A percentile compares a stretch with the other conserved stretches of the same genome.
These are phyloP conservation scores for Taphrina deformans DNA, from an alignment of 1,139 yeast species.

Conservation along the genomic window DNA sequence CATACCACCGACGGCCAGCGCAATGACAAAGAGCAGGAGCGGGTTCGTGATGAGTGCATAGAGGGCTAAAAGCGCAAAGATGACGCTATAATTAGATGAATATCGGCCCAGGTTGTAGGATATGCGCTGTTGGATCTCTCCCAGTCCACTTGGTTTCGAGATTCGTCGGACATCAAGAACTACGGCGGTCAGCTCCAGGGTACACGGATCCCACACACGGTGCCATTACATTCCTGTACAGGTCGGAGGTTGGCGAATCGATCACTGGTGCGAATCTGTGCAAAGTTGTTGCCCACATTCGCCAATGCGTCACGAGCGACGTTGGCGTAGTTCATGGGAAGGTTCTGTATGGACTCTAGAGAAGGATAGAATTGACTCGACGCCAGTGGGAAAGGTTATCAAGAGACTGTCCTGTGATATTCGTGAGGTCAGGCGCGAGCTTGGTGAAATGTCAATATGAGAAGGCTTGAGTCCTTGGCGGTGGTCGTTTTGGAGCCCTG, in stretches of 20 bases:
- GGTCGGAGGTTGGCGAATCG: slow-evolving; percentile 74
- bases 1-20: slow-evolving; percentile 59
- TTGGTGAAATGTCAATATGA: background rate
- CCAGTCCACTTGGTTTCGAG: slow-evolving; percentile 85
- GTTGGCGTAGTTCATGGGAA: slow-evolving; percentile 27
- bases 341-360: slow-evolving; percentile 3
- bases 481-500: no score
- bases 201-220: background rate
- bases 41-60: slow-evolving; percentile 80
- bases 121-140: slow-evolving; percentile 86
- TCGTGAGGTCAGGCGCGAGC: background rate
- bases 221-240: slow-evolving; percentile 62
- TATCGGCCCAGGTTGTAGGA: slow-evolving; percentile 82
- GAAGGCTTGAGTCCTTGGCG: background rate
- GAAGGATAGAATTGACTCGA: slow-evolving; percentile 19
- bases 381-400: background rate
- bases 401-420: no score
- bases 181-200: slow-evolving; percentile 42
- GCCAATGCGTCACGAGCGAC: slow-evolving; percentile 32
- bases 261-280: slow-evolving; percentile 26
- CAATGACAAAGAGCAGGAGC: slow-evolving; percentile 76
- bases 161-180: slow-evolving; percentile 83
- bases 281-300: slow-evolving; percentile 18
- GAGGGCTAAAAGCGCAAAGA: slow-evolving; percentile 67
- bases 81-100: slow-evolving; percentile 78